Conservation (phyloP, 495 filamentous ascomycete genomes). For the Xylaria bambusicola region DNA sequence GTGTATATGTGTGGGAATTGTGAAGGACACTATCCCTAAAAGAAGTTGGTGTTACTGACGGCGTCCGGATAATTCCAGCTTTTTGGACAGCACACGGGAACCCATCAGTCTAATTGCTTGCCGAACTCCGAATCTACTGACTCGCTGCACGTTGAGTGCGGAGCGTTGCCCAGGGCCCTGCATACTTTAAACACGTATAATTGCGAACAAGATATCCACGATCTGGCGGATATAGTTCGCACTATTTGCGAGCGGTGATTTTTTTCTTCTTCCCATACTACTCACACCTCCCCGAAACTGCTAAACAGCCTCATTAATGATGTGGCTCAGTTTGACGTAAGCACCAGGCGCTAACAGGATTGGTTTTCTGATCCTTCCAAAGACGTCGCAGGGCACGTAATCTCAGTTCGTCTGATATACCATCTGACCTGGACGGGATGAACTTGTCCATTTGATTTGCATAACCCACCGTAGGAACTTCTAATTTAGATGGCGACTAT, state of each 20-base stretch:
- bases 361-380: neutral
- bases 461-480: too few relatives aligned
- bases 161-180: too few relatives aligned
- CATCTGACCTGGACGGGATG: too few relatives aligned
- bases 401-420: neutral
- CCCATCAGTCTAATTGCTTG: neutral
- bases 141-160: too few relatives aligned
- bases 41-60: too few relatives aligned
- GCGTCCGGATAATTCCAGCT: neutral
- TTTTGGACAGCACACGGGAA: neutral
- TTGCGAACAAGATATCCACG: neutral
- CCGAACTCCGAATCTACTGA: slow-evolving; percentile 3
- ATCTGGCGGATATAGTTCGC: too few relatives aligned
- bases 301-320: slow-evolving; percentile 7
- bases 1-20: neutral
- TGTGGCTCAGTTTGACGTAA: slow-evolving; percentile 11
- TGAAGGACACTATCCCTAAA: neutral
- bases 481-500: too few relatives aligned
- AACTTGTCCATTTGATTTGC: too few relatives aligned
- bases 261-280: too few relatives aligned
- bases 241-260: too few relatives aligned
- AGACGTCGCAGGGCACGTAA: too few relatives aligned
- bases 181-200: neutral
- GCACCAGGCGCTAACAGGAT: neutral
- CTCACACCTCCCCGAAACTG: too few relatives aligned